Base-by-base conservation (phyloP, 164 flowering plant species). In the Berberis vulgaris region DNA sequence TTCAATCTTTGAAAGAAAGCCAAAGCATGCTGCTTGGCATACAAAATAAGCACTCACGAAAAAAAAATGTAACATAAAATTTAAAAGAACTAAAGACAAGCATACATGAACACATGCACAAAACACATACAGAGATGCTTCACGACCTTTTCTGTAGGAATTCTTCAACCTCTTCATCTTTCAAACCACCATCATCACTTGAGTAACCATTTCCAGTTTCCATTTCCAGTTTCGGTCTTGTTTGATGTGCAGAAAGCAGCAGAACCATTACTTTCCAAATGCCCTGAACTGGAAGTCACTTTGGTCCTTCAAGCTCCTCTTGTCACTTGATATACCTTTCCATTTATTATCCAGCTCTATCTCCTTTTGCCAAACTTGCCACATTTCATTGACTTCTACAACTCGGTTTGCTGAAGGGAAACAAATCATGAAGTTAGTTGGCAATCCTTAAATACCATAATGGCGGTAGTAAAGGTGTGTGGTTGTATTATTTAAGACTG, bases 371-470 rank as follows among this genome's bases (percentile, higher is more conserved):
- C 93, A 82, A 6, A 73, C 61, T 50, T 81, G 75, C 99, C 99
- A 91, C 97, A 94, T 87, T 78, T 94, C 96, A 77, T 81, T 84
- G 26, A 88, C 83, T 78, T 94, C 99, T 61, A 77, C 93, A 72
- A 81, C 82, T 76, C 83, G 78, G 71, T 94, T 94, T 40, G 93
- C 99, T 94, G 80, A 40, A 72, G 47, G 52, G 49, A 57, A 12
- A 41, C 65, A 62, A 56, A 47, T 40, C 4, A 40, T 40, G 1
- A 41, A 5, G 26, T n/a, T 12, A 1, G 5, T 40, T 6, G 8
- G 50, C 10, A 46, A 47, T n/a, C 11, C 42, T 7, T 7, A 4
- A 3, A 47, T 4, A 11, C 5, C 26, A 26, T 26, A 26, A 26
- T 26, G 26, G 26, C 0, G 26, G 26, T 26, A 26, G 26, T 26